Evolutionary conservation across 805 yeast genomes (phyloP).

Genomic region (Huiozyma naganishii): DNA sequence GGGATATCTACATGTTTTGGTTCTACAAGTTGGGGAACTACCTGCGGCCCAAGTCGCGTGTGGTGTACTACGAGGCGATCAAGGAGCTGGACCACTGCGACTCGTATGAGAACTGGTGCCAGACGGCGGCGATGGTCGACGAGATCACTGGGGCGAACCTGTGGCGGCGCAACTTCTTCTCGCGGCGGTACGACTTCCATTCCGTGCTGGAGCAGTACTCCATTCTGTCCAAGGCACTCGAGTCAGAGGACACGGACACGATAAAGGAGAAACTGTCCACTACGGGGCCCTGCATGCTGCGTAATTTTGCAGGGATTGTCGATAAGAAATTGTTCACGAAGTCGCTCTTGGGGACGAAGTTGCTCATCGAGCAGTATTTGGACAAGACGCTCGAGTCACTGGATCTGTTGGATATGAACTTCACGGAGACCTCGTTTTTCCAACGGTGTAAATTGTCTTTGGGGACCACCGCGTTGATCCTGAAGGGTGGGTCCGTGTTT

Average conservation of each 20-base stretch:
- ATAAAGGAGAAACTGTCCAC: conserved; percentile 59
- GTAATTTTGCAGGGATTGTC: conserved; percentile 89
- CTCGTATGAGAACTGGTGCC: conserved; percentile 63
- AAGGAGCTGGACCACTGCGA: conserved; percentile 41
- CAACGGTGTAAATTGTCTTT: conserved; percentile 75
- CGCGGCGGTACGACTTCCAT: conserved; percentile 72
- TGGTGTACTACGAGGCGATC: conserved; percentile 32
- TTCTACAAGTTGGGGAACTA: conserved; percentile 16
- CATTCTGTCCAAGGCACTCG: conserved; percentile 50
- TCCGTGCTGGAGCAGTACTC: conserved; percentile 67
- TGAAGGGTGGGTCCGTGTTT: conserved; percentile 92
- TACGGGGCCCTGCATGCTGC: conserved; percentile 53
- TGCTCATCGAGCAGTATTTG: conserved; percentile 52
- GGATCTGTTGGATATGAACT: conserved; percentile 38
- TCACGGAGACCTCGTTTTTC: conserved; percentile 65
- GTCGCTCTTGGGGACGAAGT: conserved; percentile 80
- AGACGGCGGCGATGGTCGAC: conserved; percentile 39
- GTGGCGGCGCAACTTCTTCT: conserved; percentile 78
- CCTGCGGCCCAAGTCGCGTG: conserved; percentile 23
- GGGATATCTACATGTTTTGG: conserved; percentile 37
- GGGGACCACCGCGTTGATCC: conserved; percentile 81
- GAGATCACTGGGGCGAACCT: conserved; percentile 41
- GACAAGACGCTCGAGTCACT: conserved; percentile 73
- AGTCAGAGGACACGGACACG: conserved; percentile 39
- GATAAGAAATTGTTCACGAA: conserved; percentile 69